Conservation (phyloP, 1,284 basidiomycete genomes). For the Fomitopsis palustris region DNA sequence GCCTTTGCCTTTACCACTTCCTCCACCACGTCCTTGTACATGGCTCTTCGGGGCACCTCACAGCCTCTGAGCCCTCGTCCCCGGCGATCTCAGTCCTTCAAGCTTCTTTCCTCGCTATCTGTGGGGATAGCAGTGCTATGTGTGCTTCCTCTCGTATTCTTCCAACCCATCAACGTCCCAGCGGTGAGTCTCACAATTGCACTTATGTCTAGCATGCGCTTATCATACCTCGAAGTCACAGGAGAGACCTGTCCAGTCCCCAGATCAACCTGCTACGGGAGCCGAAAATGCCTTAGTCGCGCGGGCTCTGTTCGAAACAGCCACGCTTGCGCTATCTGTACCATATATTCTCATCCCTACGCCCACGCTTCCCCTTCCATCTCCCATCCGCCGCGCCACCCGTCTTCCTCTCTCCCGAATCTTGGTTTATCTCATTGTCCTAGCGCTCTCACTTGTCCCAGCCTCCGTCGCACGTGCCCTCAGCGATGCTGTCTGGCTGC, state of each 20-base stretch:
- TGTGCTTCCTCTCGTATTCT: slow-evolving; percentile 56
- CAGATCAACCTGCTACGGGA: slow-evolving; percentile 22
- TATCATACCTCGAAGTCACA: slow-evolving; percentile 15
- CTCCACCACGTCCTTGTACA: slow-evolving; percentile 61
- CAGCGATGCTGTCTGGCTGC: slow-evolving; percentile 45
- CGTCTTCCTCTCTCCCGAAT: slow-evolving; percentile 47
- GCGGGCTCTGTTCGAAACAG: slow-evolving; percentile 43
- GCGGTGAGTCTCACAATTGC: slow-evolving; percentile 33
- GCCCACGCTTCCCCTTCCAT: slow-evolving; percentile 46
- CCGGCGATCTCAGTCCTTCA: slow-evolving; percentile 52
- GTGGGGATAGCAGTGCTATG: slow-evolving; percentile 45
- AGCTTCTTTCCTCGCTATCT: slow-evolving; percentile 49
- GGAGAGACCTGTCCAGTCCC: slow-evolving; percentile 3
- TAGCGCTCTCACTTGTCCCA: slow-evolving; percentile 43
- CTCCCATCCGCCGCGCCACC: slow-evolving; percentile 37
- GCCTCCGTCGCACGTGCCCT: slow-evolving; percentile 31
- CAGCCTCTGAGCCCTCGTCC: slow-evolving; percentile 39
- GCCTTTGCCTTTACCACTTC: slow-evolving; percentile 65
- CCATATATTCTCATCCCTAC: slow-evolving; percentile 58
- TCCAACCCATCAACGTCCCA: slow-evolving; percentile 40
- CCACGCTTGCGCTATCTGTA: slow-evolving; percentile 53
- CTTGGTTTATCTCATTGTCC: slow-evolving; percentile 35
- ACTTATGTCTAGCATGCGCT: background rate
- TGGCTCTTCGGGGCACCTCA: slow-evolving; percentile 47
- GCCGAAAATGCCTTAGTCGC: slow-evolving; percentile 26